phyloP scores from a whole-genome alignment of 352 stramenopile genomes.

The Phytophthora quininea region DNA sequence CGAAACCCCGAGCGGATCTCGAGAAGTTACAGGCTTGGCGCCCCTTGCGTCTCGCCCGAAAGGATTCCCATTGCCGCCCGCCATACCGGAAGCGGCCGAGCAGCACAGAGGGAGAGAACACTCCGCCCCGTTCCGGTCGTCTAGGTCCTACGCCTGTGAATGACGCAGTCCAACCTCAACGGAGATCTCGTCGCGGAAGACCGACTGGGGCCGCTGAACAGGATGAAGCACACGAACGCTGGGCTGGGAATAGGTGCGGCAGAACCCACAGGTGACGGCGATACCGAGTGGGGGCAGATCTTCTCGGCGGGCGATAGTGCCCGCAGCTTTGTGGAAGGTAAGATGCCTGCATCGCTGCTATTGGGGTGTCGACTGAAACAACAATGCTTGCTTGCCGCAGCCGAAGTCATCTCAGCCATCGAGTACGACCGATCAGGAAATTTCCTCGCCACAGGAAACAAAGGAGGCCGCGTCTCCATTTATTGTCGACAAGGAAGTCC shows the following conservation, averaged over 20 bases:
- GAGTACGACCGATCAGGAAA: slow-evolving; percentile 93
- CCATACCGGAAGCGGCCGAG: too few species aligned
- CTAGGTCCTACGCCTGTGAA: neutral
- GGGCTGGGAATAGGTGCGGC: slow-evolving; percentile 25
- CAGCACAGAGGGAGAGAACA: too few species aligned
- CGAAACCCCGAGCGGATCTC: too few species aligned
- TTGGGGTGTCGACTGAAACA: neutral
- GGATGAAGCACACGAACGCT: slow-evolving; percentile 21
- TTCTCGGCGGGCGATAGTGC: slow-evolving; percentile 62
- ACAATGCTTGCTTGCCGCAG: slow-evolving; percentile 33
- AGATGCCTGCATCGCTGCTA: neutral
- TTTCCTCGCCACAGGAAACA: slow-evolving; percentile 94
- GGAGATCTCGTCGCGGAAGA: neutral
- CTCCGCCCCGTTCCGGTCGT: too few species aligned
- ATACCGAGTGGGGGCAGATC: slow-evolving; percentile 56
- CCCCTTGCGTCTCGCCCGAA: too few species aligned
- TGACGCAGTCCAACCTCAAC: neutral
- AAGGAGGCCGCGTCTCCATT: slow-evolving; percentile 92
- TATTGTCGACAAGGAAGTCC: slow-evolving; percentile 71
- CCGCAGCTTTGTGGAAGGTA: slow-evolving; percentile 70
- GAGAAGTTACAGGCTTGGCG: too few species aligned
- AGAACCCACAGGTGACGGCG: slow-evolving; percentile 31
- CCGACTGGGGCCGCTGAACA: neutral
- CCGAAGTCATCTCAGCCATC: slow-evolving; percentile 94
- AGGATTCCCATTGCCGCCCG: too few species aligned